A percentile compares a stretch with the other conserved stretches of the same genome.
phyloP scores from a whole-genome alignment of 2,329 filamentous ascomycete species.

The Stachybotrys echinatus region DNA sequence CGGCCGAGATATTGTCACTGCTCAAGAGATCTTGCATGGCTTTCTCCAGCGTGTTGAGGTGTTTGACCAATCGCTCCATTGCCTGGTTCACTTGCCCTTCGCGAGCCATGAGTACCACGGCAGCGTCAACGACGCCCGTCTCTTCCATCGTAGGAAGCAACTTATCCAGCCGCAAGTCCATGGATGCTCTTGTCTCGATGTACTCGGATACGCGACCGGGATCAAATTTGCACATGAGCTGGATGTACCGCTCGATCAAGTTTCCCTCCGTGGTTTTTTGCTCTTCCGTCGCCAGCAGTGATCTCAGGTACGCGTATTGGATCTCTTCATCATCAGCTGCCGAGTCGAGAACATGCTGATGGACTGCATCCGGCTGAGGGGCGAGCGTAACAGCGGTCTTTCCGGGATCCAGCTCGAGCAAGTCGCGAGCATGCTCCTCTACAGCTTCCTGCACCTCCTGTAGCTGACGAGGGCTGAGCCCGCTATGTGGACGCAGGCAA shows the following conservation, averaged over 20 bases:
- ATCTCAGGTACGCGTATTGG: constrained; percentile 72
- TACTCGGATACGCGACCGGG: constrained; percentile 80
- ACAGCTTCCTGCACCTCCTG: constrained; percentile 66
- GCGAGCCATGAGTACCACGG: constrained; percentile 82
- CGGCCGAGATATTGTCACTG: constrained; percentile 32
- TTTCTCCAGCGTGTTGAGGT: constrained; percentile 73
- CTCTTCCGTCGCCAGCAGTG: constrained; percentile 62
- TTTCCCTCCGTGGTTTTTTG: constrained; percentile 40
- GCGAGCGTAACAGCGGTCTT: constrained; percentile 62
- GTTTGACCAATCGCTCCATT: constrained; percentile 78
- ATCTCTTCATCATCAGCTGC: constrained; percentile 55
- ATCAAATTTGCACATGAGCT: constrained; percentile 85
- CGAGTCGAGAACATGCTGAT: constrained; percentile 59
- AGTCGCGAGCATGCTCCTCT: constrained; percentile 55
- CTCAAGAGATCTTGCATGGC: constrained; percentile 69
- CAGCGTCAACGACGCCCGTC: constrained; percentile 86
- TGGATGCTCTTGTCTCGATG: constrained; percentile 67
- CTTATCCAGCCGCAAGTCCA: constrained; percentile 72
- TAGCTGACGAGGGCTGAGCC: constrained; percentile 63
- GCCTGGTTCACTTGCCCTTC: constrained; percentile 80
- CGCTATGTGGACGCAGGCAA: constrained; percentile 61
- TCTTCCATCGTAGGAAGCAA: constrained; percentile 85
- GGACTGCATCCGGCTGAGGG: constrained; percentile 55
- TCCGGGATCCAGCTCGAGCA: constrained; percentile 62
- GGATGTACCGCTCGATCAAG: constrained; percentile 79